Conservation (phyloP, 345 rosid species). For the Eucalyptus coolabah region DNA sequence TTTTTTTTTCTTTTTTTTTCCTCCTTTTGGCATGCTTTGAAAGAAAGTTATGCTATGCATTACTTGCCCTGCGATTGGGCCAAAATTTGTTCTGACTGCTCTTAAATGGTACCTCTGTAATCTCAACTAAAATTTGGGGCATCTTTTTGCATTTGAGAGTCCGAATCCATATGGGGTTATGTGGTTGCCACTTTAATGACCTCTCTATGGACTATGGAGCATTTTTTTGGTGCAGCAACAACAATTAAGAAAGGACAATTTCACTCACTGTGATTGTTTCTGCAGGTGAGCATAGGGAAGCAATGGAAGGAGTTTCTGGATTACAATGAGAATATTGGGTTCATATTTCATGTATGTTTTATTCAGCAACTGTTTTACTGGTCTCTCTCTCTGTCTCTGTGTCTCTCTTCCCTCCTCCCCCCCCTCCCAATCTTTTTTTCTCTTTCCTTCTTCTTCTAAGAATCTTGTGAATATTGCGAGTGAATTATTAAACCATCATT, state of each 20-base stretch:
- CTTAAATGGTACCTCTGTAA: not conserved
- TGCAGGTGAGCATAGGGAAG: slow-evolving; percentile 77
- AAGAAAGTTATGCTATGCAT: not conserved
- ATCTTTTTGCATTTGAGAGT: not conserved
- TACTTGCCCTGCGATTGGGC: not conserved
- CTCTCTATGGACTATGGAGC: not conserved
- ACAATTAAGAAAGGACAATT: not conserved
- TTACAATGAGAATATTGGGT: slow-evolving; percentile 58
- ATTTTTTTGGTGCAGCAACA: not conserved
- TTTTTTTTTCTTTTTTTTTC: not conserved
- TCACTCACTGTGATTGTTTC: not conserved
- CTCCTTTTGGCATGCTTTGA: not conserved
- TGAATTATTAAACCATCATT: too few relatives aligned
- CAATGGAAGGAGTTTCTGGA: slow-evolving; percentile 89
- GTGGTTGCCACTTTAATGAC: not conserved
- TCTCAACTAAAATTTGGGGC: not conserved
- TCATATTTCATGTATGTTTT: slow-evolving; percentile 64
- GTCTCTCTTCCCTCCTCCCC: not conserved
- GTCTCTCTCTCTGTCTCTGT: not conserved
- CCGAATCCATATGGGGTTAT: not conserved
- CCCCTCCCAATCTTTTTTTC: too few relatives aligned
- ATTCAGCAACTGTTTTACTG: not conserved
- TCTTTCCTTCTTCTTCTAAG: too few relatives aligned
- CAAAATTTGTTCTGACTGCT: not conserved
- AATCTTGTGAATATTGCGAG: too few relatives aligned